phyloP scores from a whole-genome alignment of 805 yeast species.

The Candida ulmi region DNA sequence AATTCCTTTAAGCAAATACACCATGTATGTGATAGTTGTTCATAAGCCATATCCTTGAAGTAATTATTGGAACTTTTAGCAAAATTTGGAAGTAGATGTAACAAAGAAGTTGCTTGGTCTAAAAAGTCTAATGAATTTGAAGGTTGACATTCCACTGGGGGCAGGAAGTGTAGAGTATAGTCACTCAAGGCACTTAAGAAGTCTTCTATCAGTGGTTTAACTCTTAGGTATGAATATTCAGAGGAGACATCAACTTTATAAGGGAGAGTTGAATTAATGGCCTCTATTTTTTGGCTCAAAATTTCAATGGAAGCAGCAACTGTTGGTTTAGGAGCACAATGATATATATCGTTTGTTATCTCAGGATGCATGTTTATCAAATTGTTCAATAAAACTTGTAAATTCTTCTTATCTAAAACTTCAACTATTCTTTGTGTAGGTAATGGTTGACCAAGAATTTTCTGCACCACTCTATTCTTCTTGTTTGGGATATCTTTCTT shows the following conservation, averaged over 20 bases:
- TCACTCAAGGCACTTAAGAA: slow-evolving; percentile 69
- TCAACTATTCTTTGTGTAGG: slow-evolving; percentile 65
- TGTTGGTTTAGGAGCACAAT: slow-evolving; percentile 53
- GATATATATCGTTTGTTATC: slow-evolving; percentile 42
- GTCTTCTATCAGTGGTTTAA: slow-evolving; percentile 61
- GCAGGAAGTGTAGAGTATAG: slow-evolving; percentile 64
- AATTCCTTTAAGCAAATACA: slow-evolving; percentile 35
- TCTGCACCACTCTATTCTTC: slow-evolving; percentile 14
- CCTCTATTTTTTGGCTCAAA: slow-evolving; percentile 34
- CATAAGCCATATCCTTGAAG: slow-evolving; percentile 46
- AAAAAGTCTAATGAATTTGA: slow-evolving; percentile 55
- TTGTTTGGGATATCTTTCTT: slow-evolving; percentile 21
- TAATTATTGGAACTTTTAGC: slow-evolving; percentile 38
- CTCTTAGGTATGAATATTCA: slow-evolving; percentile 74
- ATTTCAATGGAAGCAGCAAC: slow-evolving; percentile 45
- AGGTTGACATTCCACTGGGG: slow-evolving; percentile 56
- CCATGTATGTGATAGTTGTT: slow-evolving; percentile 58
- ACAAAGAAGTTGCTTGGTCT: slow-evolving; percentile 51
- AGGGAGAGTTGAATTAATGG: slow-evolving; percentile 51
- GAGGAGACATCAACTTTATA: slow-evolving; percentile 67
- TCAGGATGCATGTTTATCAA: slow-evolving; percentile 61
- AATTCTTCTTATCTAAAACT: slow-evolving; percentile 51
- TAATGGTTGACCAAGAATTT: slow-evolving; percentile 49
- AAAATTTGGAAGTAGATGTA: slow-evolving; percentile 65
- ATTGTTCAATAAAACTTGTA: slow-evolving; percentile 46